phyloP scores from a whole-genome alignment of 2,329 filamentous ascomycete species.

The Chrysoporthe deuterocubensis region DNA sequence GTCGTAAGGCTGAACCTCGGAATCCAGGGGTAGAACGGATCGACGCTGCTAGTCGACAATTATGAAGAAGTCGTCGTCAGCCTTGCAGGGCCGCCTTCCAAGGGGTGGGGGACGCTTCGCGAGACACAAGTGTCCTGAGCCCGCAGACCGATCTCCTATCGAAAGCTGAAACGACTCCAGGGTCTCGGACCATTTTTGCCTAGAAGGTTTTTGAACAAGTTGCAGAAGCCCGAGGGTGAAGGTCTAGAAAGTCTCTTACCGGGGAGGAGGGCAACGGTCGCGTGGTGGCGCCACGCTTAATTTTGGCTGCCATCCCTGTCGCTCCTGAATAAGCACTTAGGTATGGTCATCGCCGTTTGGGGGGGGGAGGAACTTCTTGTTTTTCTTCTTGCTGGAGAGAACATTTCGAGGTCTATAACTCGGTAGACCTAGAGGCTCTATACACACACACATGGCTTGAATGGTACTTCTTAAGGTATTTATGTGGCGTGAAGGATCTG shows the following conservation, averaged over 20 bases:
- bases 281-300: slow-evolving; percentile 6
- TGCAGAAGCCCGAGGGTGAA: slow-evolving; percentile 3
- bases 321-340: background rate
- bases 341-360: background rate
- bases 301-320: background rate
- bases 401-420: too few species aligned
- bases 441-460: too few species aligned
- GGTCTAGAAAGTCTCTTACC: background rate
- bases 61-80: slow-evolving; percentile 4
- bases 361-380: background rate
- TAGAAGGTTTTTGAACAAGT: background rate
- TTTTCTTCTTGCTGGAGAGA: background rate
- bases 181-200: background rate
- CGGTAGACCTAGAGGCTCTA: too few species aligned
- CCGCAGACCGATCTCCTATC: slow-evolving; percentile 1
- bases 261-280: background rate
- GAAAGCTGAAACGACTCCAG: background rate
- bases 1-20: background rate
- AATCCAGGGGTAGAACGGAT: background rate
- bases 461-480: too few species aligned
- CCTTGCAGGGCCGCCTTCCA: slow-evolving; percentile 1
- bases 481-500: too few species aligned
- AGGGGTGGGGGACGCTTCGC: background rate
- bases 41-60: background rate
- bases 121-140: background rate